A percentile compares a stretch with the other conserved stretches of the same genome.
phyloP scores from a whole-genome alignment of 2,329 filamentous ascomycete species.

The Lanzia echinophila region DNA sequence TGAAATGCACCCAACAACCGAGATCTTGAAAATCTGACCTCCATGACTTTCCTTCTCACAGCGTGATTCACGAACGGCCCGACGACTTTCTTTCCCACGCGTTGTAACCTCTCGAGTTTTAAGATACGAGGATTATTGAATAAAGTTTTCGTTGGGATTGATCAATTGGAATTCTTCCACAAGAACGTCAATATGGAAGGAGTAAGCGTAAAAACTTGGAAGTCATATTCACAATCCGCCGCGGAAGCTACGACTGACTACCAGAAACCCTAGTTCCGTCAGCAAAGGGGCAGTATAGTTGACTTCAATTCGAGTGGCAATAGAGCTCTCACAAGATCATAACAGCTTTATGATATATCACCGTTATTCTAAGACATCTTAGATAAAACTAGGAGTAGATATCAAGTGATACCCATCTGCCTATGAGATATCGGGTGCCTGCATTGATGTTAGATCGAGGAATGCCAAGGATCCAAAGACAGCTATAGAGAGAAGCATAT shows the following conservation, averaged over 20 bases:
- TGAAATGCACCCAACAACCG: too few relatives aligned
- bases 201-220: not conserved
- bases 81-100: too few relatives aligned
- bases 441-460: not conserved
- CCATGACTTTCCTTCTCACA: too few relatives aligned
- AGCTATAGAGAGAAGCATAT: not conserved
- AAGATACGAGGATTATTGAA: too few relatives aligned
- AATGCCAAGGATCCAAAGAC: not conserved
- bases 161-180: too few relatives aligned
- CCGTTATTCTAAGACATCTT: not conserved
- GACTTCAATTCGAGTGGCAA: not conserved
- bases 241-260: not conserved
- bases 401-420: not conserved
- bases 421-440: not conserved
- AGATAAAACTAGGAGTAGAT: not conserved
- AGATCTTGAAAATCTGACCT: too few relatives aligned
- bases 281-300: not conserved
- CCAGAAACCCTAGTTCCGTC: not conserved
- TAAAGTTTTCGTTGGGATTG: too few relatives aligned
- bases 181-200: too few relatives aligned
- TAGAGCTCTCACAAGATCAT: not conserved
- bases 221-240: not conserved
- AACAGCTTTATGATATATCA: not conserved
- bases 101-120: too few relatives aligned
- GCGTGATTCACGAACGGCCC: too few relatives aligned